These are phyloP conservation scores for Pseudocercospora vitis DNA, from an alignment of 2,329 filamentous ascomycete species.

Conservation along the genomic window DNA sequence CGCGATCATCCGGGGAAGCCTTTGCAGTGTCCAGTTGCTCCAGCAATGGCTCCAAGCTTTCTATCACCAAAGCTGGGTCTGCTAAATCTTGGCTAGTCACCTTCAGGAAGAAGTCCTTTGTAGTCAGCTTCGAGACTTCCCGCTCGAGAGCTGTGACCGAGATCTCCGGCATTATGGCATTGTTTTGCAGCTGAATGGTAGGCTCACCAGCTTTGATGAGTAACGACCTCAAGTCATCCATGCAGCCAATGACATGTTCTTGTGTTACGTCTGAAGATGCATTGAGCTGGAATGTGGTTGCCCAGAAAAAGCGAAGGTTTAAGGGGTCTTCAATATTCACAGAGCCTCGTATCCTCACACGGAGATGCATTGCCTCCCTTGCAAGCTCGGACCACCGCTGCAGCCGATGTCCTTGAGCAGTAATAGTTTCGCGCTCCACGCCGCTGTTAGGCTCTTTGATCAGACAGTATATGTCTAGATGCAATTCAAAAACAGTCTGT, in stretches of 20 bases:
- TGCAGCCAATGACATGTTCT: conserved; percentile 61
- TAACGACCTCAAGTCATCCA: conserved; percentile 61
- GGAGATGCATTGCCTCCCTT: conserved; percentile 53
- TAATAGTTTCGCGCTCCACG: conserved; percentile 52
- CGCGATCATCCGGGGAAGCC: not conserved
- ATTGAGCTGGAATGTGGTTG: conserved; percentile 62
- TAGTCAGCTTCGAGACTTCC: conserved; percentile 88
- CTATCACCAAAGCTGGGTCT: conserved; percentile 81
- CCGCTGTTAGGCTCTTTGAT: conserved; percentile 62
- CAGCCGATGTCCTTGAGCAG: conserved; percentile 59
- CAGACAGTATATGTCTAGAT: conserved; percentile 65
- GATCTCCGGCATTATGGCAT: conserved; percentile 82
- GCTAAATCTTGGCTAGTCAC: conserved; percentile 81
- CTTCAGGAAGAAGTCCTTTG: conserved; percentile 92
- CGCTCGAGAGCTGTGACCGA: conserved; percentile 81
- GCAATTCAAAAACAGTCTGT: conserved; percentile 65
- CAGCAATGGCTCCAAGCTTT: conserved; percentile 87
- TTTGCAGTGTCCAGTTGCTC: conserved; percentile 55
- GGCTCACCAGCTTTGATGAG: conserved; percentile 51
- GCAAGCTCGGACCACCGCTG: conserved; percentile 61
- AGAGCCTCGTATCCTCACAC: conserved; percentile 26
- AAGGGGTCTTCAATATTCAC: conserved; percentile 42
- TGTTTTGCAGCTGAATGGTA: conserved; percentile 71
- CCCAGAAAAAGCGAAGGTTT: conserved; percentile 64
- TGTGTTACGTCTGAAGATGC: conserved; percentile 57